These are phyloP conservation scores for Fusarium bactridioides DNA, from an alignment of 2,329 filamentous ascomycete genomes.

Conservation along the genomic window DNA sequence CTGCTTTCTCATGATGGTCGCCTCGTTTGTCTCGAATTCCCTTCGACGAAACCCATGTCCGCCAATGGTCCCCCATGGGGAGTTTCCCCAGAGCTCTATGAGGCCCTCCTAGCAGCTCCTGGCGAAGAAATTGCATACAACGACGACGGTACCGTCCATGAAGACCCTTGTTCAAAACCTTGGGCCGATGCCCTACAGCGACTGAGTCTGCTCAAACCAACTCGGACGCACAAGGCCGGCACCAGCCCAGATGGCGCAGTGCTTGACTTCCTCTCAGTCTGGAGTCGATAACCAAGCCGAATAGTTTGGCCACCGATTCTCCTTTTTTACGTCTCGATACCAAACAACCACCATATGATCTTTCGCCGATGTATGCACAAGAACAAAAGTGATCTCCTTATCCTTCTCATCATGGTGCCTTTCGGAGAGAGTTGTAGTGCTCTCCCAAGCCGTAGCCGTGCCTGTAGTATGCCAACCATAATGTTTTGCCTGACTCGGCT, in stretches of 20 bases:
- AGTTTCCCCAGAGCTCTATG: constrained; percentile 72
- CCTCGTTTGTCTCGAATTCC: constrained; percentile 78
- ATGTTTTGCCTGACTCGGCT: constrained; percentile 58
- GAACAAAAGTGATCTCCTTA: constrained; percentile 32
- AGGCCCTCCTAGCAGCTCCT: constrained; percentile 73
- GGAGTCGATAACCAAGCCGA: constrained; percentile 48
- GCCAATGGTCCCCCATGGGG: constrained; percentile 77
- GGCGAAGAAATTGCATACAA: constrained; percentile 72
- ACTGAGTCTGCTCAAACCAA: constrained; percentile 59
- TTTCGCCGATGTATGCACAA: constrained; percentile 30
- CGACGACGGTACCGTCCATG: constrained; percentile 53
- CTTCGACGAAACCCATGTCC: constrained; percentile 72
- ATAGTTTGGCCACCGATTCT: constrained; percentile 1
- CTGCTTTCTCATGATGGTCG: constrained; percentile 59
- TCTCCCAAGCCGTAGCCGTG: constrained; percentile 95
- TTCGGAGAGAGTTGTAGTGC: constrained; percentile 91
- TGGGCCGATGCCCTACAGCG: constrained; percentile 51
- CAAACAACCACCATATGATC: constrained; percentile 35
- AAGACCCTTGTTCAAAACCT: constrained; percentile 50
- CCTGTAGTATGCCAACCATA: constrained; percentile 95
- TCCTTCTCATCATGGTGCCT: constrained; percentile 43
- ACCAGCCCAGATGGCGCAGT: constrained; percentile 55
- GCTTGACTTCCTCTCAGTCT: constrained; percentile 63
- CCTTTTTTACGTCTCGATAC: constrained; percentile 36
- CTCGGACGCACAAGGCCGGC: constrained; percentile 58